phyloP scores from a whole-genome alignment of 1,284 basidiomycete species.

The Sanghuangporus baumii region DNA sequence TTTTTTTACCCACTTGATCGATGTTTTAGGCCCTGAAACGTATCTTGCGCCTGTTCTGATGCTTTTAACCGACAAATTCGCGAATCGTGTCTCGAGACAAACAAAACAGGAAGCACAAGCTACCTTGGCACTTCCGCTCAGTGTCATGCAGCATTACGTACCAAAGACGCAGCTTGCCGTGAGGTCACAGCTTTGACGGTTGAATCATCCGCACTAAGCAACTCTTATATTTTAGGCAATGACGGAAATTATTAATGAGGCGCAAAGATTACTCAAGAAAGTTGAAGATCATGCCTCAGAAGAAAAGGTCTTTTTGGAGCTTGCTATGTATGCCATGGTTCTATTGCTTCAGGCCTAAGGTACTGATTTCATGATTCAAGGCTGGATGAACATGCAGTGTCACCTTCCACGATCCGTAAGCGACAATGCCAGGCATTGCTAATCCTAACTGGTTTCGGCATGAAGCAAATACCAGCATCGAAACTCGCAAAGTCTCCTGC shows the following conservation, averaged over 20 bases:
- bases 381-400: conserved; percentile 46
- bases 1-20: conserved; percentile 89
- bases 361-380: conserved; percentile 27
- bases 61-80: conserved; percentile 79
- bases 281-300: conserved; percentile 35
- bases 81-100: conserved; percentile 68
- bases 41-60: conserved; percentile 85
- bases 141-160: conserved; percentile 57
- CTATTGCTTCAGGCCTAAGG: conserved; percentile 5
- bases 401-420: conserved; percentile 39
- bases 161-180: conserved; percentile 53
- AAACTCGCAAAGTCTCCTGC: conserved; percentile 19
- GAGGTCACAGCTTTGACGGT: conserved; percentile 24
- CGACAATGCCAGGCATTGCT: conserved; percentile 65
- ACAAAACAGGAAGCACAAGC: conserved; percentile 51
- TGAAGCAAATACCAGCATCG: conserved; percentile 28
- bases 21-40: conserved; percentile 75
- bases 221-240: conserved; percentile 43
- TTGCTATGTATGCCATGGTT: conserved; percentile 40
- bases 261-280: conserved; percentile 49
- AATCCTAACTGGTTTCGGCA: conserved; percentile 47
- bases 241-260: conserved; percentile 63
- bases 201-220: conserved; percentile 18
- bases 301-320: conserved; percentile 51
- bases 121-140: conserved; percentile 62